Evolutionary conservation across 2,329 filamentous ascomycete genomes (phyloP), one percentile per base, ranked within the genome.

Genomic region (Berkeleyomyces basicola): DNA sequence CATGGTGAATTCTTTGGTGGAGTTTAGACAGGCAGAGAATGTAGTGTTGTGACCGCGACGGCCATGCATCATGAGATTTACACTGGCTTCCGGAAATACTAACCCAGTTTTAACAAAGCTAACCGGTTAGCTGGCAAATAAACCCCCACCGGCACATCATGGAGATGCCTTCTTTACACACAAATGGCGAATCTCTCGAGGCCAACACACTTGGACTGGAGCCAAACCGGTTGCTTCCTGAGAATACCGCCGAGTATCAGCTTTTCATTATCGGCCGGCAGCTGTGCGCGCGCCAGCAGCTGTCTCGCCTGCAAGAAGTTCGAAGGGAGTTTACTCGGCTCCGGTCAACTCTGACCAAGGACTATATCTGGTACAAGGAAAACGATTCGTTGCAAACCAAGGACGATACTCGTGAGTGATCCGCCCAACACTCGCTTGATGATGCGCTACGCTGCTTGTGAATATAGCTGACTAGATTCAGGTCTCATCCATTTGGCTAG

Each of bases 331-430:
- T 87, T 0, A 74, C 79, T 2, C 78, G 83, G 37, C 73, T 93
- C n/a, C 72, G 74, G 3, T 82, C 82, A 51, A 76, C 79, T 2
- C 74, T 90, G 6, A 78, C 92, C n/a, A 85, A 82, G 67, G 85
- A 88, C 65, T 96, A 96, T 69, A 95, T 99, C 66, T 99, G 93
- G 93, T 93, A 99, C 71, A 83, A 90, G 10, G 90, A 96, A 61
- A 75, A 78, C 0, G 91, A 99, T 66, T 79, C 78, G n/a, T 74
- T 96, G 4, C 81, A 86, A 16, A 77, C 77, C 69, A 86, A 77
- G 73, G 86, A 74, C 61, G 75, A 77, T 31, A 73, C 77, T 68
- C 83, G 84, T 85, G 71, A 69, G 76, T 66, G 7, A 39, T 40
- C 10, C 7, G 36, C 10, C 16, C 23, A 33, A 40, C 33, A n/a